Percentiles rank a stretch among this genome's conserved stretches.
These are phyloP conservation scores for Aspergillus sp. DNA, from an alignment of 2,329 filamentous ascomycete genomes.

Conservation along the genomic window DNA sequence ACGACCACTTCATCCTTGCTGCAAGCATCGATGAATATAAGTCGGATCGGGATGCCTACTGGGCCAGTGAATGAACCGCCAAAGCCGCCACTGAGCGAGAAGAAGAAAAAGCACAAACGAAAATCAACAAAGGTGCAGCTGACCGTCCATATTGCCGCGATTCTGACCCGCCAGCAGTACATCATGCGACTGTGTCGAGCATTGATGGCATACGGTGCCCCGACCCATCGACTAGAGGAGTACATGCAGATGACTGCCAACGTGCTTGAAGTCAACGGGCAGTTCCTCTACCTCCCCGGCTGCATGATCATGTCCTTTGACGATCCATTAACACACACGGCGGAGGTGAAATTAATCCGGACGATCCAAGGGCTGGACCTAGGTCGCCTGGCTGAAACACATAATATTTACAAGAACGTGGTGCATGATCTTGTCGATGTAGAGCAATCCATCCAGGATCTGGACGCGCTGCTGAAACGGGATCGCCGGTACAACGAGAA, in stretches of 20 bases:
- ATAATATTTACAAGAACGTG: background rate
- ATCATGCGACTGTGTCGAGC: slow-evolving; percentile 76
- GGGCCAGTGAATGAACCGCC: background rate
- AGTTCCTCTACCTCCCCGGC: slow-evolving; percentile 80
- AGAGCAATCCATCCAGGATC: background rate
- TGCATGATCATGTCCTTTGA: slow-evolving; percentile 46
- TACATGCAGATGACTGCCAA: slow-evolving; percentile 81
- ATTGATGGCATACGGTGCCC: slow-evolving; percentile 72
- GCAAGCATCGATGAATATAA: background rate
- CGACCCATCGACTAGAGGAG: slow-evolving; percentile 60
- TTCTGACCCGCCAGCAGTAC: slow-evolving; percentile 72
- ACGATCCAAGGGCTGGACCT: background rate
- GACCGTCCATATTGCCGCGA: slow-evolving; percentile 56
- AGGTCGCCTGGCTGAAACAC: background rate
- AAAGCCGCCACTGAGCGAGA: background rate
- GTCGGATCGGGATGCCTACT: background rate
- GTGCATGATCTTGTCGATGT: background rate
- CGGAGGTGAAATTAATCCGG: background rate
- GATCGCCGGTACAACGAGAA: background rate
- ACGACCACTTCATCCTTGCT: too few species aligned
- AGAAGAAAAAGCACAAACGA: background rate
- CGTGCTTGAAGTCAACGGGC: slow-evolving; percentile 76
- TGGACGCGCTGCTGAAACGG: background rate
- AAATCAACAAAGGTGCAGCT: slow-evolving; percentile 46
- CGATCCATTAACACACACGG: slow-evolving; percentile 51